phyloP scores from a whole-genome alignment of 371 early-diverging fungal species.

The Mucor circinelloides region DNA sequence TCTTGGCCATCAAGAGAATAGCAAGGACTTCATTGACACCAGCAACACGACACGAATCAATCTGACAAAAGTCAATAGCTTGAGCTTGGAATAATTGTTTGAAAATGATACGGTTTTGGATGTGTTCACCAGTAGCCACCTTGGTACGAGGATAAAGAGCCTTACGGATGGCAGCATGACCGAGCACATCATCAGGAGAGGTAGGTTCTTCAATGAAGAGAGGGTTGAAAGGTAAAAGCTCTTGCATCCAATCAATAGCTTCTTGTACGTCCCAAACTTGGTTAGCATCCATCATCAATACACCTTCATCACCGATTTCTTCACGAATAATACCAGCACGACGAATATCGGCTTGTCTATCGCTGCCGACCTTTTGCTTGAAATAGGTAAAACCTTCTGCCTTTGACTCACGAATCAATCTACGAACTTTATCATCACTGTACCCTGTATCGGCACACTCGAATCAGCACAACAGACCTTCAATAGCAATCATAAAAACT shows the following conservation, averaged over 20 bases:
- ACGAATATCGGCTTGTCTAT: constrained; percentile 46
- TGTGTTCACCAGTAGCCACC: constrained; percentile 57
- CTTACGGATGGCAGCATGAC: constrained; percentile 55
- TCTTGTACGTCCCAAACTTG: constrained; percentile 62
- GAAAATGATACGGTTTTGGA: constrained; percentile 56
- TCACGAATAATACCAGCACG: constrained; percentile 55
- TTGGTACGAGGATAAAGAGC: constrained; percentile 49
- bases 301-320: constrained; percentile 52
- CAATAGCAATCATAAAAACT: neutral
- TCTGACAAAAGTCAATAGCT: constrained; percentile 57
- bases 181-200: constrained; percentile 56
- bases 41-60: constrained; percentile 55
- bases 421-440: constrained; percentile 51
- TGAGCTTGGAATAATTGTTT: constrained; percentile 56
- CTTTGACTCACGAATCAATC: constrained; percentile 45
- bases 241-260: constrained; percentile 59
- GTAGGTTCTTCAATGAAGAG: constrained; percentile 59
- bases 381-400: constrained; percentile 49
- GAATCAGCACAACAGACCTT: neutral
- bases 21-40: constrained; percentile 56
- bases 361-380: constrained; percentile 58
- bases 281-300: constrained; percentile 62
- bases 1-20: constrained; percentile 54
- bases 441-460: constrained; percentile 31
- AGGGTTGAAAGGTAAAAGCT: constrained; percentile 52